Base-by-base conservation (phyloP, 1,284 basidiomycete genomes). In the Neotropicomus parvogracilis region DNA sequence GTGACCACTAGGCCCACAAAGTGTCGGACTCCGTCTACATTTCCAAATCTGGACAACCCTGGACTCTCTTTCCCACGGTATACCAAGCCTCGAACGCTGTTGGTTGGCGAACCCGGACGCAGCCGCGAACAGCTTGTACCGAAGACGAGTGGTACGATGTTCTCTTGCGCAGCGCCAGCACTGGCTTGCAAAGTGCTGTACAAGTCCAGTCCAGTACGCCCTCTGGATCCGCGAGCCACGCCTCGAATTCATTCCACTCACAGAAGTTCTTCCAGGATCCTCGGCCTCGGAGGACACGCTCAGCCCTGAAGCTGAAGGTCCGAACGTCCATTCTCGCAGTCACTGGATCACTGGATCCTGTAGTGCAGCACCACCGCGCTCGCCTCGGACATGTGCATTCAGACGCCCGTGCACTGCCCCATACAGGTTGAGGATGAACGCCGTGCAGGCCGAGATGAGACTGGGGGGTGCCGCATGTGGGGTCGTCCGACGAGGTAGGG, bases 321-420 rank as follows among this genome's bases (percentile, higher is more conserved):
- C n/a, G n/a, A 27, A 17, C 24, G 33, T n/a, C 37, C 45, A 20
- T 34, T n/a, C 33, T 34, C 29, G 45, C 40, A 27, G 40, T 20
- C 14, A 24, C 24, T 42, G 28, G 39, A 36, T 26, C 14, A 24
- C 48, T 38, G 27, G 34, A 46, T 40, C 31, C 40, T 40, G 49
- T 37, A 13, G 16, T 24, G 8, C 29, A 34, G 19, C 32, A 40
- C 33, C 35, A 40, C 37, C 33, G 33, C 33, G 29, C 44, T 59
- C 54, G 14, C 54, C 54, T 55, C 54, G 49, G 57, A 56, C 19
- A 41, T 6, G n/a, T 8, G 24, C 31, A 35, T 20, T 28, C 39
- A 19, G 35, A 10, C 16, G 28, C 36, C 32, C 26, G 50, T 13
- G 17, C 52, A 29, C 33, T 14, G 10, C 24, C 20, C 40, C 19